Evolutionary conservation across 768 basidiomycete species (phyloP).

Genomic region (Mycena rosella): DNA sequence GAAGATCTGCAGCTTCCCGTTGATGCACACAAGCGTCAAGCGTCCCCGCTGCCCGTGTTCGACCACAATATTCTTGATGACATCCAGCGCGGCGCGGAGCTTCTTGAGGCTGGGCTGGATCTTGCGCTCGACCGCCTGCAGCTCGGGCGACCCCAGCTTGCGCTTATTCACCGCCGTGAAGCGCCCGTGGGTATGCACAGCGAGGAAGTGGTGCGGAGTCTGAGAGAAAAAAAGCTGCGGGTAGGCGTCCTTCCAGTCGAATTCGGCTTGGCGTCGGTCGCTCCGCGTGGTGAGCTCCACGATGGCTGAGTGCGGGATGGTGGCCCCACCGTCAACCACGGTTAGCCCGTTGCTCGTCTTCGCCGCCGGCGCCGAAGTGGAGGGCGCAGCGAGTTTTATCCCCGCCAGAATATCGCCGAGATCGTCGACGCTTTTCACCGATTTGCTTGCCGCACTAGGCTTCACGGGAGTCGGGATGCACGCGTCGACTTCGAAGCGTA

Average conservation of each 20-base stretch:
- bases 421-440: constrained; percentile 48
- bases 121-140: constrained; percentile 47
- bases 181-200: constrained; percentile 65
- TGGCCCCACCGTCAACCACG: constrained; percentile 40
- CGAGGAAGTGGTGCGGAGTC: constrained; percentile 72
- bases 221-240: constrained; percentile 80
- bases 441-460: constrained; percentile 20
- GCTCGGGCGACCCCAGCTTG: constrained; percentile 53
- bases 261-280: constrained; percentile 42
- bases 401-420: constrained; percentile 49
- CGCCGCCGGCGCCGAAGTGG: constrained; percentile 27
- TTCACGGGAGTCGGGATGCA: constrained; percentile 48
- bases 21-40: constrained; percentile 67
- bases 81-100: constrained; percentile 53
- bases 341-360: constrained; percentile 36
- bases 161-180: constrained; percentile 66
- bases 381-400: constrained; percentile 43
- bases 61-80: constrained; percentile 63
- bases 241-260: constrained; percentile 72
- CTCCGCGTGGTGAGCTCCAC: constrained; percentile 63
- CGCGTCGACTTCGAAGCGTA: constrained; percentile 71
- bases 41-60: constrained; percentile 65
- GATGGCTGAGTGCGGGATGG: constrained; percentile 57
- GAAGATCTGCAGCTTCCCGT: constrained; percentile 62
- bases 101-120: constrained; percentile 53